phyloP scores from a whole-genome alignment of 1,284 basidiomycete genomes.

The Cryptococcus amylolentus region DNA sequence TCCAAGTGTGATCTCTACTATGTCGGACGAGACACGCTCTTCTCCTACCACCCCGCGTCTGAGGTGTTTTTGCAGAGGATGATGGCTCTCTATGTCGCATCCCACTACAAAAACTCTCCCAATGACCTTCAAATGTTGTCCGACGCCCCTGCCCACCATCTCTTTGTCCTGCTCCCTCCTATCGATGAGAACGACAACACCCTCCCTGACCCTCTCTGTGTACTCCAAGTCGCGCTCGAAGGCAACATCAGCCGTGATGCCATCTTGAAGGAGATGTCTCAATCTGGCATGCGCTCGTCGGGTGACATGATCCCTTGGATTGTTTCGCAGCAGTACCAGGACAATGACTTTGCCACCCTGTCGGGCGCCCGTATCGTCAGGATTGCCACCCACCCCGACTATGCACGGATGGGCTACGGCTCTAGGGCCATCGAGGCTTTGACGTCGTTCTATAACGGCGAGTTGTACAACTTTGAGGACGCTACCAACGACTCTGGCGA shows the following conservation, averaged over 20 bases:
- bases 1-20: slow-evolving; percentile 92
- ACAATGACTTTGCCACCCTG: slow-evolving; percentile 86
- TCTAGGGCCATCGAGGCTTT: slow-evolving; percentile 83
- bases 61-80: slow-evolving; percentile 96
- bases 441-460: slow-evolving; percentile 87
- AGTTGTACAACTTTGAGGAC: slow-evolving; percentile 87
- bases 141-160: slow-evolving; percentile 93
- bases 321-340: slow-evolving; percentile 93
- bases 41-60: slow-evolving; percentile 94
- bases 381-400: slow-evolving; percentile 96
- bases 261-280: slow-evolving; percentile 80
- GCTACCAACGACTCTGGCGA: slow-evolving; percentile 52
- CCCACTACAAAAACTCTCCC: slow-evolving; percentile 98
- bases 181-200: slow-evolving; percentile 78
- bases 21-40: slow-evolving; percentile 93
- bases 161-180: slow-evolving; percentile 93
- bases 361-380: slow-evolving; percentile 90
- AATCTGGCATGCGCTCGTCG: slow-evolving; percentile 52
- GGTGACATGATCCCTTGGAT: slow-evolving; percentile 99
- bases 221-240: slow-evolving; percentile 92
- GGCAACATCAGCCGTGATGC: slow-evolving; percentile 84
- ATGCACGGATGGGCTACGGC: slow-evolving; percentile 96
- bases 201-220: slow-evolving; percentile 89
- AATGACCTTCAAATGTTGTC: slow-evolving; percentile 96
- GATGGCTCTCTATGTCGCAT: slow-evolving; percentile 96